A percentile compares a stretch with the other conserved stretches of the same genome.
These are phyloP conservation scores for Torulaspora indica DNA, from an alignment of 805 yeast species.

Conservation along the genomic window DNA sequence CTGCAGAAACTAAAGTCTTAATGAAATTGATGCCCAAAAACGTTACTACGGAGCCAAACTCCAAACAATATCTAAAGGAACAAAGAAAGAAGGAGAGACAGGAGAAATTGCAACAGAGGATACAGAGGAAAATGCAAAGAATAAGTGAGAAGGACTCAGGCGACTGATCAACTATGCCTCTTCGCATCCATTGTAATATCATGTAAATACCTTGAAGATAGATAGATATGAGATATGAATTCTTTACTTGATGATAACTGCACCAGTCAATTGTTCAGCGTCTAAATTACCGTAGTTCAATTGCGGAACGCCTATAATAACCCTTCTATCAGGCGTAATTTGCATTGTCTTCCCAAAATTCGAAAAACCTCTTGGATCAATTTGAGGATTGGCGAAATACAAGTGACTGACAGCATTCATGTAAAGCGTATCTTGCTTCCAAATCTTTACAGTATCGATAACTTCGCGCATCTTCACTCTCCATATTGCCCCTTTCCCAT, in stretches of 20 bases:
- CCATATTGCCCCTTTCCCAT: conserved; percentile 45
- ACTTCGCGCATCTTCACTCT: conserved; percentile 29
- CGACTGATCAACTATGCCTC: neutral
- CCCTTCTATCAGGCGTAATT: conserved; percentile 19
- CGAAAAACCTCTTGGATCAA: conserved; percentile 33
- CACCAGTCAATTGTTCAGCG: conserved; percentile 35
- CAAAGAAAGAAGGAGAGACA: conserved; percentile 36
- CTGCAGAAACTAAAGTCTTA: conserved; percentile 27
- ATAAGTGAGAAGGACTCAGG: neutral
- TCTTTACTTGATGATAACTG: conserved; percentile 16
- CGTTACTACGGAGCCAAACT: conserved; percentile 21
- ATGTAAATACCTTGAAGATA: conserved; percentile 6
- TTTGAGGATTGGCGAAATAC: conserved; percentile 17
- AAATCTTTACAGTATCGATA: conserved; percentile 15
- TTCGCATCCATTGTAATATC: conserved; percentile 3
- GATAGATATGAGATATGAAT: conserved; percentile 14
- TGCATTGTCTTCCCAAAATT: conserved; percentile 45
- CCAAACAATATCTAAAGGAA: conserved; percentile 34
- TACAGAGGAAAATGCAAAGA: conserved; percentile 23
- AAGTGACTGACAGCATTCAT: conserved; percentile 14
- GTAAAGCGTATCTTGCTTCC: conserved; percentile 14
- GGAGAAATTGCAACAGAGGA: conserved; percentile 30
- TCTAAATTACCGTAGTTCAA: conserved; percentile 35
- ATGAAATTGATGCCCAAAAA: conserved; percentile 27
- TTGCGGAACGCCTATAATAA: conserved; percentile 41